Evolutionary conservation across 495 filamentous ascomycete genomes (phyloP).

Genomic region (Massariosphaeria phaeospora): DNA sequence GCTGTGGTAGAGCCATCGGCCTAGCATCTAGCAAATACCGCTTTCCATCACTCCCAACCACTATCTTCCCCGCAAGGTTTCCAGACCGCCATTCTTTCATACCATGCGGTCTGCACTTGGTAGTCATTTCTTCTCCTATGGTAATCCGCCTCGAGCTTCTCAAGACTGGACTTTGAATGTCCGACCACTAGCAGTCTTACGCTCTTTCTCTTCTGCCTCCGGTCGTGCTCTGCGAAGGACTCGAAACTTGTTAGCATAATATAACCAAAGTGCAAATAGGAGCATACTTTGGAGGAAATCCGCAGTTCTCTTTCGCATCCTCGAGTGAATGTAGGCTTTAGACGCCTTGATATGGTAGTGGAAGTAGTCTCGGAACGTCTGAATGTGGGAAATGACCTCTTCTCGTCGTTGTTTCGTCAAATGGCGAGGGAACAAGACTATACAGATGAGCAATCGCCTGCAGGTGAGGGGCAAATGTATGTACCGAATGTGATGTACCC

Average conservation of each 20-base stretch:
- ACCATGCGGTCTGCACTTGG: too few species aligned
- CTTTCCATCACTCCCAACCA: too few species aligned
- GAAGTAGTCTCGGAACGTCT: slow-evolving; percentile 99
- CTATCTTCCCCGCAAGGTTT: too few species aligned
- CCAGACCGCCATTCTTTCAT: too few species aligned
- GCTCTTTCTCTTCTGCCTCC: slow-evolving; percentile 94
- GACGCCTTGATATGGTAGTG: slow-evolving; percentile 99
- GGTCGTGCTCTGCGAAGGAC: slow-evolving; percentile 86
- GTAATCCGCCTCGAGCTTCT: neutral
- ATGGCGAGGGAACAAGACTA: slow-evolving; percentile 94
- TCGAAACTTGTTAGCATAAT: slow-evolving; percentile 35
- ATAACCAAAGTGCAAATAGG: neutral
- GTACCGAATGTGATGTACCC: slow-evolving; percentile 97
- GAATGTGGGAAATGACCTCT: slow-evolving; percentile 96
- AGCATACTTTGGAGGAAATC: slow-evolving; percentile 88
- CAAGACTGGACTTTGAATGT: slow-evolving; percentile 74
- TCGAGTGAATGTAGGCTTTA: slow-evolving; percentile 97
- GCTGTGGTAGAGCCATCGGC: too few species aligned
- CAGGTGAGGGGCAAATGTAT: slow-evolving; percentile 33
- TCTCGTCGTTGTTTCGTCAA: slow-evolving; percentile 82
- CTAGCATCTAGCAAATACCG: too few species aligned
- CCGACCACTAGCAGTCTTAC: slow-evolving; percentile 94
- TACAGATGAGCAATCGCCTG: neutral
- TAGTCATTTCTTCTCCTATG: neutral
- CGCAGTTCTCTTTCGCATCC: slow-evolving; percentile 93